Evolutionary conservation across 345 rosid species (phyloP).

Genomic region (Lepidium africanum): DNA sequence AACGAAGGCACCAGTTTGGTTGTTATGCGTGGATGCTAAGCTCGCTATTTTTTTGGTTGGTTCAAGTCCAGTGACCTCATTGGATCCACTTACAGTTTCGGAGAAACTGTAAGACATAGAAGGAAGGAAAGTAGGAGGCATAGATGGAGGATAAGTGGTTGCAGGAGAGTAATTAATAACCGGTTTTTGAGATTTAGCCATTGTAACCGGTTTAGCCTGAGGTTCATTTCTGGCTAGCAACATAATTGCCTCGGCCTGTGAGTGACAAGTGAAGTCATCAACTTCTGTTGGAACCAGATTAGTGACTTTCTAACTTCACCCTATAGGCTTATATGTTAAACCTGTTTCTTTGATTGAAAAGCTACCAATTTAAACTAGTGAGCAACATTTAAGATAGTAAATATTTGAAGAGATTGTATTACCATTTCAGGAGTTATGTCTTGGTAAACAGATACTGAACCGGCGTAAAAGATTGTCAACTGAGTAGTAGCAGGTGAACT

Average conservation of each 20-base stretch:
- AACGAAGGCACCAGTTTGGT: constrained; percentile 23
- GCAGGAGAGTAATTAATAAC: constrained; percentile 19
- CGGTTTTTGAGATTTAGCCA: constrained; percentile 4
- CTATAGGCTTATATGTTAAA: neutral
- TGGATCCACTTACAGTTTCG: constrained; percentile 29
- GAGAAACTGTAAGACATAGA: constrained; percentile 27
- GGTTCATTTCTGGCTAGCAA: constrained; percentile 48
- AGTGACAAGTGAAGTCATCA: neutral
- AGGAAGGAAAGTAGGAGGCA: constrained; percentile 29
- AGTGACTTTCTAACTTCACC: neutral
- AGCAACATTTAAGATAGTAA: neutral
- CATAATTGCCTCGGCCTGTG: constrained; percentile 65
- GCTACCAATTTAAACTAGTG: too few relatives aligned
- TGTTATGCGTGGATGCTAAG: constrained; percentile 1
- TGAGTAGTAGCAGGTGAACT: constrained; percentile 33
- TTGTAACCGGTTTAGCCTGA: constrained; percentile 3
- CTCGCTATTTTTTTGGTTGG: constrained; percentile 5
- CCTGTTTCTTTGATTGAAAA: too few relatives aligned
- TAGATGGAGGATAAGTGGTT: constrained; percentile 16
- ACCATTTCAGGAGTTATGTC: constrained; percentile 57
- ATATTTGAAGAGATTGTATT: neutral
- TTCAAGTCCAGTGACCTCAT: constrained; percentile 14
- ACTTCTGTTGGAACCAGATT: neutral
- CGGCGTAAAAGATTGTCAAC: constrained; percentile 57
- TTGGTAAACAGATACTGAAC: constrained; percentile 50